These are phyloP conservation scores for Cocos nucifera DNA, from an alignment of 176 grass and related monocot genomes.

Conservation along the genomic window DNA sequence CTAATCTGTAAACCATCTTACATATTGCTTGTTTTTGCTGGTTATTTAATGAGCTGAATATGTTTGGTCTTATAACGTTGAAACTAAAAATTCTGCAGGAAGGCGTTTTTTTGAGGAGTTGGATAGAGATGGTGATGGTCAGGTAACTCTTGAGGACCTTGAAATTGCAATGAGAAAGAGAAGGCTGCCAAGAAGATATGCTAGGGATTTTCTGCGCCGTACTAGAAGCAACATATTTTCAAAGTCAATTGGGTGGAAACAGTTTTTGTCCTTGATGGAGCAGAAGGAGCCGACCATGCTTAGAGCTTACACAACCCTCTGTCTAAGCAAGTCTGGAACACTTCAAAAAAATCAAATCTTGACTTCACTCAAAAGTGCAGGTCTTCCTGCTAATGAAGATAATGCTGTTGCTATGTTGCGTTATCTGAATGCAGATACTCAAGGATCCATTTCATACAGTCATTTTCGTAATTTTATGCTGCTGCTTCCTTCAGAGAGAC, in stretches of 20 bases:
- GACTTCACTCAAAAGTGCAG: conserved; percentile 69
- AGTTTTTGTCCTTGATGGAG: conserved; percentile 94
- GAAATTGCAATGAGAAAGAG: conserved; percentile 94
- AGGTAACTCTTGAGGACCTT: conserved; percentile 86
- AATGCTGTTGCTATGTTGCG: conserved; percentile 88
- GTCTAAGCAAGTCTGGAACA: conserved; percentile 95
- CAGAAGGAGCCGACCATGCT: conserved; percentile 95
- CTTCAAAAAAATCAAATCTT: conserved; percentile 93
- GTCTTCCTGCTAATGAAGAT: conserved; percentile 84
- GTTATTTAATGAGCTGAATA: no score
- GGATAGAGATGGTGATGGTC: conserved; percentile 87
- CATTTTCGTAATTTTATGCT: conserved; percentile 99
- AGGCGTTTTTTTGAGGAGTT: conserved; percentile 94
- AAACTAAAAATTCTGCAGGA: conserved; percentile 36
- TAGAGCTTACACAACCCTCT: conserved; percentile 80
- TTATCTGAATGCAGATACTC: conserved; percentile 65
- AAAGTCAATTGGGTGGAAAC: conserved; percentile 96
- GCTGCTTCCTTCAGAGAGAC: conserved; percentile 85
- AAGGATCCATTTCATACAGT: conserved; percentile 82
- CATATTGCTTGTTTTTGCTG: no score
- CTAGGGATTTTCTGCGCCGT: conserved; percentile 57
- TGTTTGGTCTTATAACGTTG: no score
- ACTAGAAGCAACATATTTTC: conserved; percentile 86
- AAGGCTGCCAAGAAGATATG: conserved; percentile 66
- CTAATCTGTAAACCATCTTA: no score